phyloP scores from a whole-genome alignment of 2,329 filamentous ascomycete species.

The Tolypocladium cylindrosporum region DNA sequence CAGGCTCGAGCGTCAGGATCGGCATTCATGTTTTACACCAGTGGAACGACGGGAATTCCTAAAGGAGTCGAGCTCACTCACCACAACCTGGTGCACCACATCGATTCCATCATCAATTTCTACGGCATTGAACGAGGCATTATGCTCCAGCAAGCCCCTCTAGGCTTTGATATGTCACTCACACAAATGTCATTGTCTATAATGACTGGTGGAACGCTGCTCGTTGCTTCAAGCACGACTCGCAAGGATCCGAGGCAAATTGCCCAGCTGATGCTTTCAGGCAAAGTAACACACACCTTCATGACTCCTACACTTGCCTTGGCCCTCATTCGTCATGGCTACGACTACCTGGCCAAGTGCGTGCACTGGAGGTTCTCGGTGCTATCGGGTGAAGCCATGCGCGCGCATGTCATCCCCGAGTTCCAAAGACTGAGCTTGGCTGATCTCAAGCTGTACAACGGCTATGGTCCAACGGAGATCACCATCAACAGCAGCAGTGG shows the following conservation, averaged over 20 bases:
- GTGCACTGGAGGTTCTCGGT: not conserved
- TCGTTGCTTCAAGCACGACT: not conserved
- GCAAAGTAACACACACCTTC: not conserved
- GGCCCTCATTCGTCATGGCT: not conserved
- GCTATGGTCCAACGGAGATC: conserved; percentile 21
- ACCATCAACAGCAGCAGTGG: conserved; percentile 2
- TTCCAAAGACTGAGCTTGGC: conserved; percentile 2
- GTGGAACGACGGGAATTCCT: not conserved
- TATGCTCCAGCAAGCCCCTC: not conserved
- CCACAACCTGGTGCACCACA: not conserved
- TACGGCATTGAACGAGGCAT: not conserved
- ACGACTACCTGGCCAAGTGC: not conserved
- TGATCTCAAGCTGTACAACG: conserved; percentile 10
- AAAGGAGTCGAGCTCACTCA: not conserved
- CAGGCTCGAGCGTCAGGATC: not conserved
- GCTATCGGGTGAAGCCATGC: not conserved
- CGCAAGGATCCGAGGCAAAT: not conserved
- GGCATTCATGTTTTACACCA: conserved; percentile 1
- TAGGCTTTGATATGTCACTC: not conserved
- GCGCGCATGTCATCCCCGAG: not conserved
- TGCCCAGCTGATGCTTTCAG: not conserved
- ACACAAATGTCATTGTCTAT: not conserved
- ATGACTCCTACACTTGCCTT: not conserved
- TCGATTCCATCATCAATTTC: not conserved
- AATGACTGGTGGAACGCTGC: not conserved